Evolutionary conservation across 805 yeast species (phyloP).

Genomic region (Ogataea nonfermentans): DNA sequence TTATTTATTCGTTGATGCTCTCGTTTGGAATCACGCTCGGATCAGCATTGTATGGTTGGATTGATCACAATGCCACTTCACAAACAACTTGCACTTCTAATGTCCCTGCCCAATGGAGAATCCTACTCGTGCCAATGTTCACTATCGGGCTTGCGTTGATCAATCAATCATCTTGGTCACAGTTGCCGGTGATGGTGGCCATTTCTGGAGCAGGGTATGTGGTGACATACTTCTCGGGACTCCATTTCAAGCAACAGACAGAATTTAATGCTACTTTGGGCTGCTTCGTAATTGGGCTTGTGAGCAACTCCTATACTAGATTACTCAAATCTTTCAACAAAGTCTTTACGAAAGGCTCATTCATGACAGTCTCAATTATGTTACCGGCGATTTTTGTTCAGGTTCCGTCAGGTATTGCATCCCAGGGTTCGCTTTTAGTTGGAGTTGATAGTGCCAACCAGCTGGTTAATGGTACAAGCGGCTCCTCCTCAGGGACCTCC

Average conservation of each 20-base stretch:
- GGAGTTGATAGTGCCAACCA: constrained; percentile 76
- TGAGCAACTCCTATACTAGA: constrained; percentile 87
- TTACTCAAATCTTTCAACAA: constrained; percentile 62
- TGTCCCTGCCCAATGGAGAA: constrained; percentile 57
- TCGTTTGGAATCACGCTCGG: constrained; percentile 95
- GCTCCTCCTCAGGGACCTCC: constrained; percentile 12
- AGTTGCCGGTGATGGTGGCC: constrained; percentile 77
- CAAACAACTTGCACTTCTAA: constrained; percentile 53
- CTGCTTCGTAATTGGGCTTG: constrained; percentile 83
- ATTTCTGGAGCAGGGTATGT: constrained; percentile 80
- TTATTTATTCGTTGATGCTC: constrained; percentile 83
- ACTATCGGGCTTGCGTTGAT: constrained; percentile 59
- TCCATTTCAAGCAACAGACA: constrained; percentile 59
- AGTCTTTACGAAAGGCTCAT: constrained; percentile 27
- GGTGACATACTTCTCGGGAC: constrained; percentile 74
- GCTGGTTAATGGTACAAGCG: constrained; percentile 39
- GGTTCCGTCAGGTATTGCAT: constrained; percentile 93
- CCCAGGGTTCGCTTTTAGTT: constrained; percentile 78
- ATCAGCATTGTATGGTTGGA: constrained; percentile 93
- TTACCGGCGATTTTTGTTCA: constrained; percentile 92
- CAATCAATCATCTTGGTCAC: constrained; percentile 82
- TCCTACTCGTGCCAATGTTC: constrained; percentile 80
- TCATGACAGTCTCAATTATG: constrained; percentile 91
- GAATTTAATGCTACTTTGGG: constrained; percentile 90
- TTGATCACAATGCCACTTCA: constrained; percentile 70